Base-by-base conservation (phyloP, 2,329 filamentous ascomycete genomes). In the Ophiostoma ulmi region DNA sequence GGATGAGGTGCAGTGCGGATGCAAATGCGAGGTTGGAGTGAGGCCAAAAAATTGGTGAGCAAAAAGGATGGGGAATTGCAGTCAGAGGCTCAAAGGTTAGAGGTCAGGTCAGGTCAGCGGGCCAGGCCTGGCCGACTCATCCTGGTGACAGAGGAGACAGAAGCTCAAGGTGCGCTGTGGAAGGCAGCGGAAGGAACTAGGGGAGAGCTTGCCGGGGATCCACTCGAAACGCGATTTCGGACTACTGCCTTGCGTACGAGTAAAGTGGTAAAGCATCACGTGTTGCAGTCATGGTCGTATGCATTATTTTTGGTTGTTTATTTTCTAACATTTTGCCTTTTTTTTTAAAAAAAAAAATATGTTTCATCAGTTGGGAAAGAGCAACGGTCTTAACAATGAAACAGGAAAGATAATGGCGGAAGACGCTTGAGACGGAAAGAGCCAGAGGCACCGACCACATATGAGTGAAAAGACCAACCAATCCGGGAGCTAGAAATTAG, bases 41-140 rank as follows among this genome's bases (percentile, higher is more conserved):
- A 58, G 52, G 52, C 52, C 52, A 58, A 26, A 58, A 58, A 58
- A 58, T 26, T 58, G 52, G 52, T 58, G 52, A 58, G 52, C 52
- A 58, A 58, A 58, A 58, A 58, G 20, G 52, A 58, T 58, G 52
- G 52, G 52, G 52, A 58, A 26, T 13, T 22, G 10, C 22, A 26
- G 52, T 31, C 52, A 58, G 52, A 22, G 52, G 44, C 44, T 48
- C 44, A 44, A 14, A 17, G 41, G 41, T 17, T 31, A 31, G 17
- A 48, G 44, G 44, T 20, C 44, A 48, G 14, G 14, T 31, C 31
- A 31, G 31, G 31, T 31, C 44, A 48, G 44, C 44, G 44, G 44
- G 52, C 52, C n/a, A 58, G 52, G 52, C 52, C 52, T 58, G 52
- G 52, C 44, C 52, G 52, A 13, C 44, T 48, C 6, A 6, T 48